Evolutionary conservation across 345 rosid species (phyloP).

Genomic region (Ceriops tagal): DNA sequence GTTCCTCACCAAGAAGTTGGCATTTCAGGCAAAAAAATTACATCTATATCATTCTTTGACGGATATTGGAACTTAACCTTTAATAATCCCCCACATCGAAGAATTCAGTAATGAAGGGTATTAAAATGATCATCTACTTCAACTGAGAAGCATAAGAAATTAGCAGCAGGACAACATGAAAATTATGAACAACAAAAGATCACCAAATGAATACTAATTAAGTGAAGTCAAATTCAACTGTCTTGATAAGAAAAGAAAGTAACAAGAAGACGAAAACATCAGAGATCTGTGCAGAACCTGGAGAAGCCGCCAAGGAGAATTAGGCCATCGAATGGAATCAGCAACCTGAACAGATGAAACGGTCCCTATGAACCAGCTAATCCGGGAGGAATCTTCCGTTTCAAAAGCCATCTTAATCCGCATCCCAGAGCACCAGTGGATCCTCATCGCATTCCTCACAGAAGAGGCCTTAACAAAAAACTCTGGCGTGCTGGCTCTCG

Average conservation of each 20-base stretch:
- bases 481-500: conserved; percentile 26
- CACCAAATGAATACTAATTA: not conserved
- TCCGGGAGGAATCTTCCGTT: conserved; percentile 29
- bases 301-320: conserved; percentile 90
- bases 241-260: not conserved
- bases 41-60: not conserved
- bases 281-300: conserved; percentile 45
- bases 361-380: conserved; percentile 33
- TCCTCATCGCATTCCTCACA: conserved; percentile 21
- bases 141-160: too few relatives aligned
- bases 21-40: conserved; percentile 4
- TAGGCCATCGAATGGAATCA: conserved; percentile 81
- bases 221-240: not conserved
- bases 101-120: conserved; percentile 1
- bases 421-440: conserved; percentile 30
- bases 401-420: conserved; percentile 33
- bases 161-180: not conserved
- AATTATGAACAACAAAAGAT: not conserved
- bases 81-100: not conserved
- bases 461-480: conserved; percentile 26
- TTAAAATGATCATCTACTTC: not conserved
- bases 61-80: not conserved
- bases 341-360: conserved; percentile 39
- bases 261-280: not conserved
- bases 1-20: not conserved